These are phyloP conservation scores for Salvia sclarea DNA, from an alignment of 305 asterid genomes.

Conservation along the genomic window DNA sequence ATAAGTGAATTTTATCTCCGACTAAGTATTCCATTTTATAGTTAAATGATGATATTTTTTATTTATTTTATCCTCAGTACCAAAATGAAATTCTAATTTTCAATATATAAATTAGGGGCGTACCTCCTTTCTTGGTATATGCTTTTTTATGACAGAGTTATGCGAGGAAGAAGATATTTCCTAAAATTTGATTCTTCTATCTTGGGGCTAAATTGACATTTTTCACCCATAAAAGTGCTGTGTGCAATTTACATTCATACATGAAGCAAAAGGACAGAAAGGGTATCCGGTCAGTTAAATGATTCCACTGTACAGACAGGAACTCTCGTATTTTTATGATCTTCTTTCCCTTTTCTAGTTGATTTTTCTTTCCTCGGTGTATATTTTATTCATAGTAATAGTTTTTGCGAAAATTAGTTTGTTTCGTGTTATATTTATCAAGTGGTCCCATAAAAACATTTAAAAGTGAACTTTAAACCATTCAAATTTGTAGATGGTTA, in stretches of 20 bases:
- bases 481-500: not conserved
- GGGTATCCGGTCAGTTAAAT: not conserved
- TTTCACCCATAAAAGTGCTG: not conserved
- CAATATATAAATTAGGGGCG: too few relatives aligned
- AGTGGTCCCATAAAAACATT: not conserved
- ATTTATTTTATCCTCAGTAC: too few relatives aligned
- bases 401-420: not conserved
- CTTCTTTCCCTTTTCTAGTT: not conserved
- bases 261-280: not conserved
- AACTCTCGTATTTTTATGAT: not conserved
- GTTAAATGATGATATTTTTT: too few relatives aligned
- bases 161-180: too few relatives aligned
- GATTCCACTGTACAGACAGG: not conserved
- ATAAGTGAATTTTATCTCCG: too few relatives aligned
- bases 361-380: not conserved
- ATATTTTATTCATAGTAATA: too few relatives aligned
- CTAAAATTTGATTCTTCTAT: too few relatives aligned
- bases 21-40: too few relatives aligned
- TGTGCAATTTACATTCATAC: not conserved
- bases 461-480: conserved; percentile 20
- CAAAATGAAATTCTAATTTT: too few relatives aligned
- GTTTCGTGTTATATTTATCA: not conserved
- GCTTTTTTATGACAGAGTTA: too few relatives aligned
- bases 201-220: not conserved
- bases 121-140: too few relatives aligned